phyloP scores from a whole-genome alignment of 202 grass and related monocot genomes.

The Panicum virgatum region DNA sequence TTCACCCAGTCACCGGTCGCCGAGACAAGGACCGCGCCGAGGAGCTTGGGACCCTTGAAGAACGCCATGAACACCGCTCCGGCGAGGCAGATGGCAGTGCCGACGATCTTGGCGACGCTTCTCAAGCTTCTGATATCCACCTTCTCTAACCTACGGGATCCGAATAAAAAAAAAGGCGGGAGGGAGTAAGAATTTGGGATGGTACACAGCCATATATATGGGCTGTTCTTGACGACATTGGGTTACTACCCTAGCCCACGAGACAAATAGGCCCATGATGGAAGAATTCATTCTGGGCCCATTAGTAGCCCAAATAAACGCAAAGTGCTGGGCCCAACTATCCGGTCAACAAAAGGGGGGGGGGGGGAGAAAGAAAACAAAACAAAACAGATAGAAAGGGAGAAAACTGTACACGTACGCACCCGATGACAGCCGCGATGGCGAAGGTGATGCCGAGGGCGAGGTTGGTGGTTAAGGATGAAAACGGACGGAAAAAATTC shows the following conservation, averaged over 20 bases:
- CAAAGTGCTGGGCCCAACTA: neutral
- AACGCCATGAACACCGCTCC: constrained; percentile 63
- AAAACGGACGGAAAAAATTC: no score
- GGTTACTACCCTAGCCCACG: neutral
- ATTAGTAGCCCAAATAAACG: neutral
- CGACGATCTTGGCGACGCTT: constrained; percentile 54
- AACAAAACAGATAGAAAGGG: neutral
- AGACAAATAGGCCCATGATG: neutral
- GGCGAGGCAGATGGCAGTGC: constrained; percentile 58
- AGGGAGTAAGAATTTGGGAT: neutral
- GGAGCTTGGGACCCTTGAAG: constrained; percentile 53
- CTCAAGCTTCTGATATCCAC: constrained; percentile 42
- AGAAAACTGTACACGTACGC: constrained; percentile 4
- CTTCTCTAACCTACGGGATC: constrained; percentile 51
- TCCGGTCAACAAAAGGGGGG: neutral
- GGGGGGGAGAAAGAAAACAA: neutral
- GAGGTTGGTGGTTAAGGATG: constrained; percentile 58
- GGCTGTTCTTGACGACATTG: neutral
- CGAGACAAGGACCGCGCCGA: neutral
- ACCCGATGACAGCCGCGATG: constrained; percentile 73
- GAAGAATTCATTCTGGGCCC: neutral
- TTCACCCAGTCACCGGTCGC: constrained; percentile 40
- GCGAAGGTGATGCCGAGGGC: constrained; percentile 74
- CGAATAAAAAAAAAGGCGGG: neutral
- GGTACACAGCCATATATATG: no score